Percentiles rank a stretch among this genome's conserved stretches.
phyloP scores from a whole-genome alignment of 176 grass and related monocot genomes.

The Ensete glaucum region DNA sequence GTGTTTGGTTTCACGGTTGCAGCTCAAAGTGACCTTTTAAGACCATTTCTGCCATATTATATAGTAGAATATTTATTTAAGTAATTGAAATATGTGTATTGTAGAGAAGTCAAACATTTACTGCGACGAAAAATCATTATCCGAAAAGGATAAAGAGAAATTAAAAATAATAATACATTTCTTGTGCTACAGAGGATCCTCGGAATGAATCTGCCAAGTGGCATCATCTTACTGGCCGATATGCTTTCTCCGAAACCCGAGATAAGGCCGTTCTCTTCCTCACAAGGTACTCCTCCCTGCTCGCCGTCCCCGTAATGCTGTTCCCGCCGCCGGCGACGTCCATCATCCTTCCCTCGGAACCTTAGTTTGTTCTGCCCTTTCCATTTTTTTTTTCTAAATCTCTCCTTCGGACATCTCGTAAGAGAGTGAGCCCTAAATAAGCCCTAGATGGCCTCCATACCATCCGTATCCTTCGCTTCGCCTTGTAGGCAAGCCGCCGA shows the following conservation, averaged over 20 bases:
- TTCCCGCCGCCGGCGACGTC: neutral
- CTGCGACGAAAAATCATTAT: no score
- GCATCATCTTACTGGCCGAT: conserved; percentile 11
- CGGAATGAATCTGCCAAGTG: conserved; percentile 20
- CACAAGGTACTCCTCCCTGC: neutral
- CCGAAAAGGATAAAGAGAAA: neutral
- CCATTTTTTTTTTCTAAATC: conserved; percentile 10
- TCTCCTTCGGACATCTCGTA: conserved; percentile 12
- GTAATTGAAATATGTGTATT: no score
- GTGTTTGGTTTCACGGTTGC: no score
- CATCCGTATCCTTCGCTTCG: conserved; percentile 53
- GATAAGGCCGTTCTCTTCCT: conserved; percentile 36
- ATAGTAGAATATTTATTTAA: no score
- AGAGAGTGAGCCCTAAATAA: neutral
- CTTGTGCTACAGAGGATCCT: neutral
- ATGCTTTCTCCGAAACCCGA: conserved; percentile 4
- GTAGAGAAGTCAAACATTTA: no score
- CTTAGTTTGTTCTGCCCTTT: conserved; percentile 33
- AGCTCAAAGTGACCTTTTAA: no score
- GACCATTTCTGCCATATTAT: no score
- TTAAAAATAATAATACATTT: neutral
- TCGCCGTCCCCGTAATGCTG: neutral
- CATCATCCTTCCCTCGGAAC: conserved; percentile 13
- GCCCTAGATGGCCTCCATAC: conserved; percentile 51
- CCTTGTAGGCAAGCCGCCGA: conserved; percentile 37